Evolutionary conservation across 1,284 basidiomycete genomes (phyloP), one percentile per base, ranked within the genome.

Genomic region (Tremellales sp.): DNA sequence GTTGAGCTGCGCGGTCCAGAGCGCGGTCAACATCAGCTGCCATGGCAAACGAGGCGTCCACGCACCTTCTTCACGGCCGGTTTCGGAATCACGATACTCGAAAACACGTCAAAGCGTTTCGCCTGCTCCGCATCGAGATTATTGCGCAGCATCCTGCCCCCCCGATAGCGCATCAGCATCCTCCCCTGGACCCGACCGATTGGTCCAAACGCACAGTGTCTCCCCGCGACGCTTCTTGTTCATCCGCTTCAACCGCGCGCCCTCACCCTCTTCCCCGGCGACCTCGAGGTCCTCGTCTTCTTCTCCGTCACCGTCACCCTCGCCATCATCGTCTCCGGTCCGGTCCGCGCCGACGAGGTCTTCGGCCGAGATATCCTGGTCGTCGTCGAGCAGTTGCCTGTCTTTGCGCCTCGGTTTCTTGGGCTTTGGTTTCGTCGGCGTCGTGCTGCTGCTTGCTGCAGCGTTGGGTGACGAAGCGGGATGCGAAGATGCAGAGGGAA

Each of bases 21-120:
- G 31, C 13, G 1, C 21, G 5, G 13, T n/a, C 3, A 40, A 18
- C 24, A 37, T 22, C 35, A 14, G 4, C 6, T 29, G n/a, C 13
- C 16, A 33, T 13, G 8, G 7, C 21, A 19, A 43, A n/a, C n/a
- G n/a, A n/a, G n/a, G n/a, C n/a, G n/a, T 5, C 10, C 3, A 54
- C 60, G n/a, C 31, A 66, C 68, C 56, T 57, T 56, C 42, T 60
- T 65, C 19, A 71, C 55, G 3, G 57, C 63, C 18, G 56, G 48
- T 34, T 56, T 60, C 6, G 63, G 63, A 9, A 71, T 56, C 16
- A 62, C 58, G 7, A 54, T 57, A 0, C 54, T 52, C 14, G 45
- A 57, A 53, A 69, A 71, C 5, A 64, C 61, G 29, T 71, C 68
- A 42, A 63, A 69, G 12, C 68, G 60, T 41, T 55, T 63, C 1